These are phyloP conservation scores for Phanerodontia chrysosporium DNA, from an alignment of 768 basidiomycete species.

Conservation along the genomic window DNA sequence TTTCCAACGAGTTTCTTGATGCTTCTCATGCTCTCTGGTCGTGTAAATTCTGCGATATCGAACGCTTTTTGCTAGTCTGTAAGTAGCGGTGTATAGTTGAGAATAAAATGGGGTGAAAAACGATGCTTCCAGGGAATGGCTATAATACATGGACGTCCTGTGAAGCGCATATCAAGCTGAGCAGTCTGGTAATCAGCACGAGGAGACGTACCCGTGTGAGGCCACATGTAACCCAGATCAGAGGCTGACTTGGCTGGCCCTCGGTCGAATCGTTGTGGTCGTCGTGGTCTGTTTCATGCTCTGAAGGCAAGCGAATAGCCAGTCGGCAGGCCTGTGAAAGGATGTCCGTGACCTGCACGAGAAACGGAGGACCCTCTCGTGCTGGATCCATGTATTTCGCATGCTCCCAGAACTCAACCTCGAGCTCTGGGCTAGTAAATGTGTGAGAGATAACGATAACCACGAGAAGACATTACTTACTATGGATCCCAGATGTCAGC, in stretches of 20 bases:
- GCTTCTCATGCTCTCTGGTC: no score
- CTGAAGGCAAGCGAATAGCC: not conserved
- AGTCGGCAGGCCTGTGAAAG: conserved; percentile 1
- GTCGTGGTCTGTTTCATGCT: not conserved
- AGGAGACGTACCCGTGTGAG: not conserved
- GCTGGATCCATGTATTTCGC: not conserved
- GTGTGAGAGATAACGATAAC: not conserved
- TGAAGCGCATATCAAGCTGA: not conserved
- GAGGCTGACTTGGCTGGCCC: not conserved
- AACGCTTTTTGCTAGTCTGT: not conserved
- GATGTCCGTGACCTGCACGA: not conserved
- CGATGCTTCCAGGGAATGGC: not conserved
- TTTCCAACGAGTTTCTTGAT: not conserved
- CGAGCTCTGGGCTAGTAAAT: conserved; percentile 4
- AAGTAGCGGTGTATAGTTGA: not conserved
- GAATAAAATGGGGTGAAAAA: not conserved
- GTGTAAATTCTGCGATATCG: no score
- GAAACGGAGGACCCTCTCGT: not conserved
- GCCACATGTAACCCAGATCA: conserved; percentile 1
- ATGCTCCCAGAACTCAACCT: conserved; percentile 1
- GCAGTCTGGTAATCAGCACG: not conserved
- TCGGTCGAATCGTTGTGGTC: not conserved
- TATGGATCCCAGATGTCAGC: not conserved
- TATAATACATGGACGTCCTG: not conserved
- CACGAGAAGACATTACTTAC: not conserved